phyloP scores from a whole-genome alignment of 202 grass and related monocot genomes.

The Hordeum pubiflorum region DNA sequence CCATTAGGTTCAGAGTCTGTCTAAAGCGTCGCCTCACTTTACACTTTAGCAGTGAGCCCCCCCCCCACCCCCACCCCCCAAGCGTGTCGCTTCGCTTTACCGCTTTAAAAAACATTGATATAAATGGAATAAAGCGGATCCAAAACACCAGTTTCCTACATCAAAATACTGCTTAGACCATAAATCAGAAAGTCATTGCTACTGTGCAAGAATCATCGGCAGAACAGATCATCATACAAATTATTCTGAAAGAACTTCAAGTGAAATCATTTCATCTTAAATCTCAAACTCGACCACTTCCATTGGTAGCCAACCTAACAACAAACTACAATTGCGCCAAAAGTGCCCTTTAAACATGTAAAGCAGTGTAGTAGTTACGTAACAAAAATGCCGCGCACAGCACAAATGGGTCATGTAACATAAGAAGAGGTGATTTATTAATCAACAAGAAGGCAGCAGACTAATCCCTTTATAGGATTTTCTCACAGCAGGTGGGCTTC shows the following conservation, averaged over 20 bases:
- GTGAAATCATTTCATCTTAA: constrained; percentile 4
- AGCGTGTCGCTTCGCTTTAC: too few relatives aligned
- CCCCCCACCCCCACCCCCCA: too few relatives aligned
- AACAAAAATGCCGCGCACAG: neutral
- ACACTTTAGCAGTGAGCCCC: too few relatives aligned
- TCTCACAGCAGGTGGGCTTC: neutral
- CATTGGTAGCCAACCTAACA: constrained; percentile 3
- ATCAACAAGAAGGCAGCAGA: neutral
- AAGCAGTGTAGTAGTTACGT: neutral
- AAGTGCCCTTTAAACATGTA: neutral
- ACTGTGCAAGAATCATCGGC: neutral
- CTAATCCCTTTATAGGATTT: neutral
- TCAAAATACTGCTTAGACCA: neutral
- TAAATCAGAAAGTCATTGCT: neutral
- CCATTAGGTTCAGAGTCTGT: too few relatives aligned
- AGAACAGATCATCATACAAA: neutral
- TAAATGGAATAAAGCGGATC: neutral
- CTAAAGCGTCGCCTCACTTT: too few relatives aligned
- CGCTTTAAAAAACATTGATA: too few relatives aligned
- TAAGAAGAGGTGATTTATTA: neutral
- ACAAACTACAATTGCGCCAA: neutral
- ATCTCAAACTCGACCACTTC: neutral
- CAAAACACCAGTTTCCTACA: neutral
- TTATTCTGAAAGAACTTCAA: constrained; percentile 1
- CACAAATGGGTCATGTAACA: neutral